A percentile compares a stretch with the other conserved stretches of the same genome.
phyloP scores from a whole-genome alignment of 2,329 filamentous ascomycete species.

The Fusarium hainanense region DNA sequence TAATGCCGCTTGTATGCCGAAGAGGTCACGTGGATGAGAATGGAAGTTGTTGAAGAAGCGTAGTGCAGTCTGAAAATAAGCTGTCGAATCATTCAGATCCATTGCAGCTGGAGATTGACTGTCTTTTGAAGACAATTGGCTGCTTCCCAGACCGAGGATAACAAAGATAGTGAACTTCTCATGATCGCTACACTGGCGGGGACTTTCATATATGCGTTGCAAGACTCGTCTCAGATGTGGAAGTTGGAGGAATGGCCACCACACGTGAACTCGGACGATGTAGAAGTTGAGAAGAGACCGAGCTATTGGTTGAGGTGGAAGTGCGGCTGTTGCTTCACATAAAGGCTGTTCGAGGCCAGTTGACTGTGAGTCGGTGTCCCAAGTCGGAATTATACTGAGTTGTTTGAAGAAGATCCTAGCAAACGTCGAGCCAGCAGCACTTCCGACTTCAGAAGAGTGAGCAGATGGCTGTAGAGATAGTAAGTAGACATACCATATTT shows the following conservation, averaged over 20 bases:
- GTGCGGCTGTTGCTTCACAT: rapidly evolving
- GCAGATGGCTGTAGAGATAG: not conserved
- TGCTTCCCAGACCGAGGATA: not conserved
- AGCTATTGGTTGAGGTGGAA: not conserved
- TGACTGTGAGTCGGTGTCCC: not conserved
- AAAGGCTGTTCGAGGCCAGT: not conserved
- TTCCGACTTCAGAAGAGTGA: not conserved
- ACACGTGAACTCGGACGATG: not conserved
- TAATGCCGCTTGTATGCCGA: not conserved
- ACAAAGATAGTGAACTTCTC: not conserved
- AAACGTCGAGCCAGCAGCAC: conserved; percentile 11
- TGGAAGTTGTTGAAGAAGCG: not conserved
- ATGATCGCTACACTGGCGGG: not conserved
- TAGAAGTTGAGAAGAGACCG: not conserved
- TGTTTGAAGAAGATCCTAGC: conserved; percentile 18
- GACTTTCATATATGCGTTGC: not conserved
- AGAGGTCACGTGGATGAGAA: not conserved
- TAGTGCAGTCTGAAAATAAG: not conserved
- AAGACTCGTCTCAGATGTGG: not conserved
- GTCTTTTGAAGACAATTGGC: not conserved
- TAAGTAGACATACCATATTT: not conserved
- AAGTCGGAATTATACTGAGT: not conserved
- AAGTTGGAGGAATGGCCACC: conserved; percentile 9
- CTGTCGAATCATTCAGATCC: not conserved
- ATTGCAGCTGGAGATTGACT: not conserved